A percentile compares a stretch with the other conserved stretches of the same genome.
phyloP scores from a whole-genome alignment of 345 rosid genomes.

The Euclidium syriacum region DNA sequence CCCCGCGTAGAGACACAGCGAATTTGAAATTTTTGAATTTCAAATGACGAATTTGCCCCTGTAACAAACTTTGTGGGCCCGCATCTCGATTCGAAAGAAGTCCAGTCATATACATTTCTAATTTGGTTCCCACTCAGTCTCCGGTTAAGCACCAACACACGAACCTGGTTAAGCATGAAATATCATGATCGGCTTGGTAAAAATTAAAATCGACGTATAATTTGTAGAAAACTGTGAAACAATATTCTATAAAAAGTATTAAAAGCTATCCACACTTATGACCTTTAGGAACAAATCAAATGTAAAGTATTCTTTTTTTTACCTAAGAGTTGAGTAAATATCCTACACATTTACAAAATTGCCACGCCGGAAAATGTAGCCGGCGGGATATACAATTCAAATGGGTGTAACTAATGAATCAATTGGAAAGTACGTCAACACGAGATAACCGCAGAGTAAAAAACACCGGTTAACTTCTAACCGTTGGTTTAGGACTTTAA shows the following conservation, averaged over 20 bases:
- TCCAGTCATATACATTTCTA: not conserved
- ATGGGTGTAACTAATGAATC: constrained; percentile 17
- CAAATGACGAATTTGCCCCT: constrained; percentile 20
- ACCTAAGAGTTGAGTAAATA: not conserved
- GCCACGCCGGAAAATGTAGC: constrained; percentile 11
- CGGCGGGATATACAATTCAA: constrained; percentile 1
- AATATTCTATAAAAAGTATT: not conserved
- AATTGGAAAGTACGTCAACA: constrained; percentile 9
- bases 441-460: constrained; percentile 4
- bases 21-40: not conserved
- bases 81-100: too few relatives aligned
- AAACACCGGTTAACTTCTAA: not conserved
- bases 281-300: not conserved
- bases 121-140: not conserved
- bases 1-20: constrained; percentile 24
- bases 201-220: not conserved
- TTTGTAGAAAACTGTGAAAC: not conserved
- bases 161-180: not conserved
- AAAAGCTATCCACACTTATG: not conserved
- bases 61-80: constrained; percentile 28
- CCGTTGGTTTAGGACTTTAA: not conserved
- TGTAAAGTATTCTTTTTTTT: not conserved
- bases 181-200: not conserved
- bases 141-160: not conserved
- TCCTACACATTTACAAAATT: constrained; percentile 26